phyloP scores from a whole-genome alignment of 164 flowering plant genomes.

The Echeveria elegans region DNA sequence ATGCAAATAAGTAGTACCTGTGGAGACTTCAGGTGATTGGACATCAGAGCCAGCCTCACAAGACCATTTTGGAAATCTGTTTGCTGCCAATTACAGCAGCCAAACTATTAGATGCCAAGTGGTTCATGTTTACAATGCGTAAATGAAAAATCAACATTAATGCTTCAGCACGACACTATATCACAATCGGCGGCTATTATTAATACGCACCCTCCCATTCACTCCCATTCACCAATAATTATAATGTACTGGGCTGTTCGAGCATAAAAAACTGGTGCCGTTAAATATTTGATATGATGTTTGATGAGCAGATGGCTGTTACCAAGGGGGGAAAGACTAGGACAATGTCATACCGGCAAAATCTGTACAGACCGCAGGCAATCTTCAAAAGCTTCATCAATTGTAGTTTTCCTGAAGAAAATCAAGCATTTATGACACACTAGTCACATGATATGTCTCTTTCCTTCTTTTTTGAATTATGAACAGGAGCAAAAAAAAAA shows the following conservation, averaged over 20 bases:
- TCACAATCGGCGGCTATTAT: background rate
- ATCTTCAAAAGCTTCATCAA: conserved; percentile 85
- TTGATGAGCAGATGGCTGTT: background rate
- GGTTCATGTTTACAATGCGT: background rate
- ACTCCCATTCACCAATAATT: background rate
- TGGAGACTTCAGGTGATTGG: conserved; percentile 57
- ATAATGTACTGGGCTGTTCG: too few relatives aligned
- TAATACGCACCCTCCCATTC: background rate
- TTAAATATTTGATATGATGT: background rate
- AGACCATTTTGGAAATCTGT: too few relatives aligned
- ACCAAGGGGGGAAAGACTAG: background rate
- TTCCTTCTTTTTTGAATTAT: background rate
- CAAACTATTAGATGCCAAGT: background rate
- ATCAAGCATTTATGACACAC: background rate
- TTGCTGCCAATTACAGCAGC: conserved; percentile 39
- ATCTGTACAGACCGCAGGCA: conserved; percentile 77
- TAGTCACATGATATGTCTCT: background rate
- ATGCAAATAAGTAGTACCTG: conserved; percentile 37
- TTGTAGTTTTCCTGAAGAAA: conserved; percentile 34
- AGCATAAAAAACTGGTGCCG: too few relatives aligned
- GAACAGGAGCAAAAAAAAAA: background rate
- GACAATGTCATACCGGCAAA: conserved; percentile 50
- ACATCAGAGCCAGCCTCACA: conserved; percentile 60
- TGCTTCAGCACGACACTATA: background rate
- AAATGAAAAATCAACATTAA: background rate